Conservation (phyloP, 1,139 yeast species). For the Meyerozyma sp. region DNA sequence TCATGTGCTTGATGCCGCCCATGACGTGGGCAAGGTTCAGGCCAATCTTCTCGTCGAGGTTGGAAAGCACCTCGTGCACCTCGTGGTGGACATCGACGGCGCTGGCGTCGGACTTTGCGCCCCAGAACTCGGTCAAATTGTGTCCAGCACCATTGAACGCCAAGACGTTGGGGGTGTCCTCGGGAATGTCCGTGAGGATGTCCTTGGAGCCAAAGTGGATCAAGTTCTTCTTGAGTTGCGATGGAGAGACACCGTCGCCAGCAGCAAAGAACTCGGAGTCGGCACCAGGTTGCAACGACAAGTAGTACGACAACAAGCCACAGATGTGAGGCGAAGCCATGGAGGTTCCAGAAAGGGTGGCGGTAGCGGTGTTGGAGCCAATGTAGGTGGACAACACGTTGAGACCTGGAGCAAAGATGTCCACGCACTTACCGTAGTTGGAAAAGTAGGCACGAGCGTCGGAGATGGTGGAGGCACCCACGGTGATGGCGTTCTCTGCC, state of each 20-base stretch:
- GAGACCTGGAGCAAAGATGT: slow-evolving; percentile 81
- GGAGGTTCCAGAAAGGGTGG: slow-evolving; percentile 93
- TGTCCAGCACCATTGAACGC: slow-evolving; percentile 93
- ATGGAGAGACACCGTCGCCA: slow-evolving; percentile 65
- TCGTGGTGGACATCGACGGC: slow-evolving; percentile 2
- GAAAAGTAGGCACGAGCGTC: slow-evolving; percentile 78
- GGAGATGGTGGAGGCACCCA: slow-evolving; percentile 74
- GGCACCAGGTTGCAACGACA: slow-evolving; percentile 85
- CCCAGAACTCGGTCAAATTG: slow-evolving; percentile 73
- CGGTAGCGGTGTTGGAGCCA: slow-evolving; percentile 79
- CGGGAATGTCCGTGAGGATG: slow-evolving; percentile 66
- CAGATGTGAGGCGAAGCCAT: slow-evolving; percentile 99
- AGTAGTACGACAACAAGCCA: slow-evolving; percentile 83
- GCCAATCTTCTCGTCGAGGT: background rate
- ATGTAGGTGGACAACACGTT: slow-evolving; percentile 80
- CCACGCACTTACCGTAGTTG: slow-evolving; percentile 81
- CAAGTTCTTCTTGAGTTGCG: slow-evolving; percentile 83
- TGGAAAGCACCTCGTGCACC: background rate
- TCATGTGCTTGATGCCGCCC: slow-evolving; percentile 1
- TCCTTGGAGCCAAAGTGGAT: slow-evolving; percentile 73
- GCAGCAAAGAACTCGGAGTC: slow-evolving; percentile 65
- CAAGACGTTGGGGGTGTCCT: slow-evolving; percentile 80
- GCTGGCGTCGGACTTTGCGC: slow-evolving; percentile 7
- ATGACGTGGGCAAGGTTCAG: background rate
- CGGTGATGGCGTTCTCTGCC: slow-evolving; percentile 71